A percentile compares a stretch with the other conserved stretches of the same genome.
phyloP scores from a whole-genome alignment of 768 basidiomycete genomes.

The Auricularia sp. region DNA sequence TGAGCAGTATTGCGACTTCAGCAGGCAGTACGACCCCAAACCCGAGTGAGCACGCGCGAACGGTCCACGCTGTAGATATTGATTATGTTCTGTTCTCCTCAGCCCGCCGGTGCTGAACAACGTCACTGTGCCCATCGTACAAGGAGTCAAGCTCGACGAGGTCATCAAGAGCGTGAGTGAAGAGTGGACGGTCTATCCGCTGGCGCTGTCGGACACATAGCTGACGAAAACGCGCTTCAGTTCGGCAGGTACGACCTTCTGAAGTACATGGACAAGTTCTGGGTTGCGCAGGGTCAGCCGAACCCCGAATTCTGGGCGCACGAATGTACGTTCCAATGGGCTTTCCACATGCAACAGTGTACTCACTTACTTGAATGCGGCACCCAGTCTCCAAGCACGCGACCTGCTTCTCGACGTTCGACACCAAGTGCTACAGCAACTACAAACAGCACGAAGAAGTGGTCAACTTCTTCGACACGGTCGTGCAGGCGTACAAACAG shows the following conservation, averaged over 20 bases:
- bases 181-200: too few species aligned
- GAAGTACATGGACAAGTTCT: conserved; percentile 47
- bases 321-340: conserved; percentile 25
- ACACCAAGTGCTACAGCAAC: conserved; percentile 53
- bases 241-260: conserved; percentile 19
- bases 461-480: conserved; percentile 56
- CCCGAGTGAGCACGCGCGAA: conserved; percentile 28
- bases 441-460: conserved; percentile 61
- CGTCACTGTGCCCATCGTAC: conserved; percentile 41
- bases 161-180: conserved; percentile 40
- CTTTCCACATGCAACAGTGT: conserved; percentile 14
- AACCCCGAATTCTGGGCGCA: conserved; percentile 64
- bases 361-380: background rate
- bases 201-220: too few species aligned
- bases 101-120: conserved; percentile 37
- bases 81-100: conserved; percentile 19
- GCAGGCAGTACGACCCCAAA: conserved; percentile 48
- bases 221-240: conserved; percentile 20
- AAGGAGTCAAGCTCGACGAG: conserved; percentile 51
- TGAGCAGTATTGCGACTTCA: conserved; percentile 55
- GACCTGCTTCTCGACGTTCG: conserved; percentile 70
- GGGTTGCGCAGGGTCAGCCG: conserved; percentile 55
- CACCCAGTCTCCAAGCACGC: conserved; percentile 54
- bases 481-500: conserved; percentile 28
- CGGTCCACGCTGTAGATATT: too few species aligned